Evolutionary conservation across 345 rosid genomes (phyloP), one percentile per base, ranked within the genome.

Genomic region (Rhodamnia argentea): DNA sequence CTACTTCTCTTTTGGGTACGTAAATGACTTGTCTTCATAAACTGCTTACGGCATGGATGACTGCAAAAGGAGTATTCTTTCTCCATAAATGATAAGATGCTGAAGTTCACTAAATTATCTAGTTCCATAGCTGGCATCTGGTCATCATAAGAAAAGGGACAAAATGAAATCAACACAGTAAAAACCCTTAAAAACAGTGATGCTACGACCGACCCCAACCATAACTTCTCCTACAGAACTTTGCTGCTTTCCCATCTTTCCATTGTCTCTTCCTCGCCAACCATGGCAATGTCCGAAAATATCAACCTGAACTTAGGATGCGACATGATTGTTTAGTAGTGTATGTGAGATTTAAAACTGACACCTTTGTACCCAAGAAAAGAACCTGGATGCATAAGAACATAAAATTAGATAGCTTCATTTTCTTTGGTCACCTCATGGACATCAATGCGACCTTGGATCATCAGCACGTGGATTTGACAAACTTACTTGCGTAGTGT

Each of bases 191-290:
- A 70, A 70, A 15, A 32, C 40, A 70, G 44, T 1, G 13, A 32
- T 18, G 24, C 44, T 70, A 70, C 10, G 47, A 32, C 18, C 7
- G 47, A 32, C 78, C 24, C 78, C 47, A 70, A 70, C 42, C 78
- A 18, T 70, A 70, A 70, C 24, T 32, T 70, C 44, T 70, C 44
- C 78, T 32, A 37, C 13, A 18, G 47, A 32, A 70, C 78, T 70
- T 70, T 70, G 78, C 44, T 70, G 47, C 78, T 70, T 18, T 70
- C 47, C 78, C 4, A 32, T 85, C 94, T 88, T 93, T 93, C 93
- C 86, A 13, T 50, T 84, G 86, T 59, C 84, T 78, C 89, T 70
- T 18, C 78, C 47, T 18, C 6, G 47, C 78, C 78, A 16, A 32
- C 78, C 78, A 32, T 70, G 78, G 78, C 47, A 70, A 10, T 70